Percentiles rank a stretch among this genome's conserved stretches.
phyloP scores from a whole-genome alignment of 306 rosid species.

The Lagenaria siceraria region DNA sequence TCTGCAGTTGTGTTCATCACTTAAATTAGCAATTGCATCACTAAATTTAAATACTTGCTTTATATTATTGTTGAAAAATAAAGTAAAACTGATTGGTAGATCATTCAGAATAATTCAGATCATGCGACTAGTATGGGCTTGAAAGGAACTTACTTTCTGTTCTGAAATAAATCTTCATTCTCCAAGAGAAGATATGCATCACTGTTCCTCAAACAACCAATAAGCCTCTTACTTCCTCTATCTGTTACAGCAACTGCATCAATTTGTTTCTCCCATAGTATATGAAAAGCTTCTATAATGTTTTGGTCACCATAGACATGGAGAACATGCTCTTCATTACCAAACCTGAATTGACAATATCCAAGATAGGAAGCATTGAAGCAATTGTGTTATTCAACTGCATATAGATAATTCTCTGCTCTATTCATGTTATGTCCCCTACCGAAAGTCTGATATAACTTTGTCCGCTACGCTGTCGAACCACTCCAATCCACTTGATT shows the following conservation, averaged over 20 bases:
- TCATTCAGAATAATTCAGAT: background rate
- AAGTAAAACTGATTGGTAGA: background rate
- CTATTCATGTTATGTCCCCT: background rate
- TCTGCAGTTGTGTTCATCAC: slow-evolving; percentile 17
- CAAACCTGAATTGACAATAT: slow-evolving; percentile 28
- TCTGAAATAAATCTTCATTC: slow-evolving; percentile 26
- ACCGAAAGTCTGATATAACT: slow-evolving; percentile 36
- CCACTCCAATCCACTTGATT: slow-evolving; percentile 54
- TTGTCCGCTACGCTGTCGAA: slow-evolving; percentile 44
- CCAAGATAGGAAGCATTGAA: background rate
- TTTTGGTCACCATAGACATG: slow-evolving; percentile 42
- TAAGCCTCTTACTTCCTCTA: slow-evolving; percentile 29
- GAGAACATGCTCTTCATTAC: slow-evolving; percentile 28
- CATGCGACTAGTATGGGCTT: background rate
- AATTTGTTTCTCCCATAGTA: slow-evolving; percentile 28
- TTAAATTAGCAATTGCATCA: background rate
- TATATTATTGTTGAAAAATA: background rate
- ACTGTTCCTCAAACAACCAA: slow-evolving; percentile 40
- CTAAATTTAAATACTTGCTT: background rate
- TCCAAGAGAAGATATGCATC: slow-evolving; percentile 33
- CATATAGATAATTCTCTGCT: background rate
- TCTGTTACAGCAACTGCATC: slow-evolving; percentile 36
- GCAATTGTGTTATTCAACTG: background rate
- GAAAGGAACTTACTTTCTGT: slow-evolving; percentile 25
- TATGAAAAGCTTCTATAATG: slow-evolving; percentile 36